Evolutionary conservation across 2,329 filamentous ascomycete genomes (phyloP), one percentile per base, ranked within the genome.

Genomic region (Trichophyton benhamiae): DNA sequence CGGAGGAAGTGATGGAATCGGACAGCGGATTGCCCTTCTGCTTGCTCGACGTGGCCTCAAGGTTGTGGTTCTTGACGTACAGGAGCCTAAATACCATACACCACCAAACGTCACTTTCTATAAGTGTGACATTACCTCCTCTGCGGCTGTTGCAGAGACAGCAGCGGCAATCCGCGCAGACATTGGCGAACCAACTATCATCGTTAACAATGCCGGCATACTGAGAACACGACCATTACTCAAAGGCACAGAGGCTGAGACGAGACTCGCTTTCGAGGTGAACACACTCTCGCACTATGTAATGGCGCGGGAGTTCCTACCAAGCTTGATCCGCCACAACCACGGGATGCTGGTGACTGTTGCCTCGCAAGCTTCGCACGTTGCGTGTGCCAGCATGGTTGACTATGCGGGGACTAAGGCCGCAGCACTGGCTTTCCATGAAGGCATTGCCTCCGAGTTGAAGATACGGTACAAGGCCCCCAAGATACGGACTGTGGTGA

Each of bases 291-390:
- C 84, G 1, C 86, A 87, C 73, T 88, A 83, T 76, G 85, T 80
- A 77, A 78, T 84, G n/a, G 74, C 80, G 5, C 81, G 83, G 68
- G 80, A 85, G 62, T 89, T 89, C 72, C 75, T 91, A 1, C 87
- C 87, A 0, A 70, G 75, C 65, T 87, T 91, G 80, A 72, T 86
- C 59, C 69, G 73, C 6, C 69, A 69, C 11, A 84, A 89, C 74
- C 87, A 90, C 74, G 87, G 87, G 63, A 87, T 87, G 79, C 72
- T 90, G 46, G 85, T 89, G 22, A 89, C 85, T 0, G 80, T 90
- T 22, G 83, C 87, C 13, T 85, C 81, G 1, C 77, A 83, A 57
- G 85, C 86, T 0, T 80, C 81, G 11, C 88, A 82, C 73, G 66
- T 83, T 6, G 76, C 80, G 0, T 79, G 83, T 0, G 82, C 86